phyloP scores from a whole-genome alignment of 2,329 filamentous ascomycete genomes.

The Pyrenochaeta sp. region DNA sequence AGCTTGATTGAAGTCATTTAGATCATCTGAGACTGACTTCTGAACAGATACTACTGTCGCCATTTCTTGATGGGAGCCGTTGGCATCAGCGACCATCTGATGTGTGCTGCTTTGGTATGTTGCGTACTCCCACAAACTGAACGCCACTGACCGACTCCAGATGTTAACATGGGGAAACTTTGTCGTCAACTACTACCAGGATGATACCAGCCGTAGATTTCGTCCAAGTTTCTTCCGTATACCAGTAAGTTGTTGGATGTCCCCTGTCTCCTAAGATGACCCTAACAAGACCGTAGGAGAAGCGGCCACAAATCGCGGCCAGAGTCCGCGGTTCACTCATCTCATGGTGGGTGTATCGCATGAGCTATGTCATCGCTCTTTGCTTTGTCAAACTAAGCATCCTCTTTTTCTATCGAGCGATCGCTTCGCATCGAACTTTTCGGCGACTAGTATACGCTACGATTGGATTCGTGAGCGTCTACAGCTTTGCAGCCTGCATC shows the following conservation, averaged over 20 bases:
- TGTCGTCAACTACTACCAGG: slow-evolving; percentile 46
- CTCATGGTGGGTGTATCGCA: slow-evolving; percentile 46
- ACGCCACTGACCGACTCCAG: slow-evolving; percentile 21
- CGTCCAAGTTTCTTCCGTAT: slow-evolving; percentile 32
- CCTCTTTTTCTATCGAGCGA: slow-evolving; percentile 45
- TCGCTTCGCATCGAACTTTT: slow-evolving; percentile 43
- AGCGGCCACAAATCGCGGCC: slow-evolving; percentile 30
- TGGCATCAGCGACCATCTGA: slow-evolving; percentile 43
- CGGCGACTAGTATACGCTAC: slow-evolving; percentile 37
- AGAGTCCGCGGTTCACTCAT: slow-evolving; percentile 38
- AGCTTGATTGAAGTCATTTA: slow-evolving; percentile 3
- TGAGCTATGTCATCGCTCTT: slow-evolving; percentile 37
- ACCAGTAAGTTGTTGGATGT: slow-evolving; percentile 27
- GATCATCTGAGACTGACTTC: slow-evolving; percentile 4
- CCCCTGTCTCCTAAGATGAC: background rate
- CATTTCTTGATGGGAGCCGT: slow-evolving; percentile 41
- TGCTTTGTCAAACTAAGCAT: slow-evolving; percentile 44
- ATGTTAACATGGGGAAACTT: slow-evolving; percentile 46
- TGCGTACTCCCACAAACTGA: background rate
- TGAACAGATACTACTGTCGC: slow-evolving; percentile 43
- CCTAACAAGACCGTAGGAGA: slow-evolving; percentile 33
- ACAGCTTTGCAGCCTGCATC: slow-evolving; percentile 36
- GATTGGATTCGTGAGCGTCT: slow-evolving; percentile 40
- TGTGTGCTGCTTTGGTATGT: slow-evolving; percentile 42
- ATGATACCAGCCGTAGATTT: slow-evolving; percentile 34